A percentile compares a stretch with the other conserved stretches of the same genome.
phyloP scores from a whole-genome alignment of 2,329 filamentous ascomycete genomes.

The Fusarium secorum region DNA sequence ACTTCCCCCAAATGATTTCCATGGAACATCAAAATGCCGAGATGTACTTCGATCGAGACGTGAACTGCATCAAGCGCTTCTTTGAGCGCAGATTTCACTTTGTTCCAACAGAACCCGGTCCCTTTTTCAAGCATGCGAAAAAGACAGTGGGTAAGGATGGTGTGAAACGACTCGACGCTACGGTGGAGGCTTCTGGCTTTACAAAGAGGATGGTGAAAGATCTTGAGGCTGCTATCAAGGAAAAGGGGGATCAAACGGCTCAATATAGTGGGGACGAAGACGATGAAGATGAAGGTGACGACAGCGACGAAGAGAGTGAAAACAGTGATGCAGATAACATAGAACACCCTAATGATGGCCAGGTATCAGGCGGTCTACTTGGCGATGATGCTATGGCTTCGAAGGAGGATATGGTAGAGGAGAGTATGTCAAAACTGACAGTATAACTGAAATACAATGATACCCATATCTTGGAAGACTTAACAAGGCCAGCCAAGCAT shows the following conservation, averaged over 20 bases:
- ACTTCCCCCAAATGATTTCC: conserved; percentile 98
- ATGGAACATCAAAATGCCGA: conserved; percentile 93
- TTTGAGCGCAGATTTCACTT: conserved; percentile 92
- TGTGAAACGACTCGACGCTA: conserved; percentile 78
- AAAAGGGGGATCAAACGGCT: conserved; percentile 66
- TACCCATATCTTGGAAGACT: conserved; percentile 18
- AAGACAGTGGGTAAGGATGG: conserved; percentile 74
- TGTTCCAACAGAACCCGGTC: conserved; percentile 79
- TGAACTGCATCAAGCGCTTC: conserved; percentile 93
- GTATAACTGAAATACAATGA: conserved; percentile 38
- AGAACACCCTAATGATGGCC: conserved; percentile 30
- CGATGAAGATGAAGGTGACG: conserved; percentile 44
- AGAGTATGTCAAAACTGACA: conserved; percentile 43
- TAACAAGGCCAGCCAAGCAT: background rate
- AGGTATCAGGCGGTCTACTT: conserved; percentile 31
- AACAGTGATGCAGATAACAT: conserved; percentile 40
- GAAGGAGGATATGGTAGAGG: conserved; percentile 32
- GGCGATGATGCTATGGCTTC: conserved; percentile 29
- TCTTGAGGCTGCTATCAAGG: conserved; percentile 86
- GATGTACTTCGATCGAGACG: conserved; percentile 97
- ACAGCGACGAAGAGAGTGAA: conserved; percentile 40
- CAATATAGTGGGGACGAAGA: conserved; percentile 47
- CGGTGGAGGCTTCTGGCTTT: conserved; percentile 92
- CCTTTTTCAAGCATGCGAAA: conserved; percentile 84
- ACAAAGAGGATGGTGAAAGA: conserved; percentile 98